Base-by-base conservation (phyloP, 805 yeast species). In the Yarrowia alimentaria region DNA sequence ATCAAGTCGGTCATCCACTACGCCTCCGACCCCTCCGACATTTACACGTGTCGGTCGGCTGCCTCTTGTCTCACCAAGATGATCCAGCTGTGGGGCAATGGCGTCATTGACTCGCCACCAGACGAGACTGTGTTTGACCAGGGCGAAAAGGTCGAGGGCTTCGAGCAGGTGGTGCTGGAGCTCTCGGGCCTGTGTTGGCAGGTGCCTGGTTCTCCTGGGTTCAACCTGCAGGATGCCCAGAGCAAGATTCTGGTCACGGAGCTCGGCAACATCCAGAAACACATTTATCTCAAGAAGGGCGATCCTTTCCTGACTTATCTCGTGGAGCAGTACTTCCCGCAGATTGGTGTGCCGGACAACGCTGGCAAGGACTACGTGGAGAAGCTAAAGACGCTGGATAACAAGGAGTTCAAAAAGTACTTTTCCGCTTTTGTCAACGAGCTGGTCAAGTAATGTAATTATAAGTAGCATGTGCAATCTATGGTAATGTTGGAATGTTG, bases 191-290 rank as follows among this genome's bases (percentile, higher is more conserved):
- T 86, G 51, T 73, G 82, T 26, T 85, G 88, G 69, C 90, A 87
- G 64, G 70, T 88, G 40, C 87, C 95, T n/a, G 81, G 86, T 63
- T 81, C 83, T 58, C 76, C 81, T 26, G 75, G 76, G 28, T 81
- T 83, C 59, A 78, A 83, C 60, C 69, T 81, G 42, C 78, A 79
- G 56, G 96, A 89, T 64, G 95, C 95, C 4, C 90, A 86, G 62
- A 78, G 77, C 57, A 75, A 91, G 60, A 74, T 81, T 54, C 74
- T 85, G 29, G 81, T 88, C 1, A 78, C 80, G 57, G 99, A 91
- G 61, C 71, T 86, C 11, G 79, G 93, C 1, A 70, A 78, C 34
- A 68, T 88, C 17, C 76, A 90, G 62, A 83, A 79, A 57, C 74
- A 83, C 2, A 71, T 85, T 55, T 82, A 72, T 56, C 70, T 69